Conservation (phyloP, 176 grass and related monocot genomes). For the Metroxylon sagu region DNA sequence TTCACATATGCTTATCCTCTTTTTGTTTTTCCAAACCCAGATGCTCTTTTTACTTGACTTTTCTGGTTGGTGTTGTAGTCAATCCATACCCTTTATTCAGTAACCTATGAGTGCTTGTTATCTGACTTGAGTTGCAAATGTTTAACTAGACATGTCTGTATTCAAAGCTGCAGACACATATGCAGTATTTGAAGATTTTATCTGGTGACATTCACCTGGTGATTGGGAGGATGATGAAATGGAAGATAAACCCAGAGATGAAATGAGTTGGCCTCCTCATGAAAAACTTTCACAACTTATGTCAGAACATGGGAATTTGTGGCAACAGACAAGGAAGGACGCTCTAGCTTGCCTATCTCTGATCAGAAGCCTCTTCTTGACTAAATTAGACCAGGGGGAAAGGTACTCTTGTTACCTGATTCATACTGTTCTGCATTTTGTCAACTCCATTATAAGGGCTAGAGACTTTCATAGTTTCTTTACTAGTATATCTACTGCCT, state of each 20-base stretch:
- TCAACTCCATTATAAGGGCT: too few species aligned
- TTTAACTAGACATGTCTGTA: conserved; percentile 83
- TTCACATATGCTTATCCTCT: too few species aligned
- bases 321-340: conserved; percentile 92
- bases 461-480: too few species aligned
- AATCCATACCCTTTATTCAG: too few species aligned
- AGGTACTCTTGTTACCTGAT: conserved; percentile 37
- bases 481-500: too few species aligned
- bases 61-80: too few species aligned
- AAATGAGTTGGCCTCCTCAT: conserved; percentile 65
- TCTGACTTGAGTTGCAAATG: not conserved
- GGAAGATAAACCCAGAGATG: conserved; percentile 25
- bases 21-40: too few species aligned
- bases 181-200: conserved; percentile 95
- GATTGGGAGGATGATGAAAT: conserved; percentile 61
- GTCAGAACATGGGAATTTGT: conserved; percentile 85
- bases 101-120: not conserved
- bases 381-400: conserved; percentile 84
- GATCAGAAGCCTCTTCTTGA: conserved; percentile 85
- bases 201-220: conserved; percentile 94
- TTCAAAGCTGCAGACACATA: conserved; percentile 99
- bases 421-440: too few species aligned
- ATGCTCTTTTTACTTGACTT: too few species aligned
- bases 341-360: conserved; percentile 65
- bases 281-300: conserved; percentile 82